phyloP scores from a whole-genome alignment of 1,284 basidiomycete genomes.

The Rhodotorula mucilaginosa region DNA sequence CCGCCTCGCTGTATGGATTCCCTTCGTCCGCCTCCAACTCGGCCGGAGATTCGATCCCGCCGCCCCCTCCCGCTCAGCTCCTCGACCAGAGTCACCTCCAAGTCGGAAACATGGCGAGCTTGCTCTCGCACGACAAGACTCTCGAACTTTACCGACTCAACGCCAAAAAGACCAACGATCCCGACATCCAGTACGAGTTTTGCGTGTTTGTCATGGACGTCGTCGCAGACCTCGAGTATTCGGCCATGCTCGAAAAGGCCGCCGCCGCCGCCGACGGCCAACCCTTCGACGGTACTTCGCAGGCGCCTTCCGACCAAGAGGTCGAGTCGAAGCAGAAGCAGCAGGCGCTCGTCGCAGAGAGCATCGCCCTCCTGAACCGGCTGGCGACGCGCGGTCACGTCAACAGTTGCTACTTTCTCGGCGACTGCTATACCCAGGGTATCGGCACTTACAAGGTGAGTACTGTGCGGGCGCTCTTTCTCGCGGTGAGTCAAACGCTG shows the following conservation, averaged over 20 bases:
- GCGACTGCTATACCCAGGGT: constrained; percentile 96
- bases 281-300: not conserved
- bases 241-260: constrained; percentile 52
- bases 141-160: constrained; percentile 95
- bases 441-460: constrained; percentile 70
- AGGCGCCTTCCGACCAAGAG: constrained; percentile 52
- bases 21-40: constrained; percentile 1
- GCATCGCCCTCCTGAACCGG: constrained; percentile 77
- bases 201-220: constrained; percentile 98
- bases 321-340: constrained; percentile 61
- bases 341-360: constrained; percentile 82
- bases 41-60: not conserved
- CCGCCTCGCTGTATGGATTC: constrained; percentile 33
- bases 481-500: not conserved
- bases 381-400: constrained; percentile 91
- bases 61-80: constrained; percentile 47
- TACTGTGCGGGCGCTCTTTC: not conserved
- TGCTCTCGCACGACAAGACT: constrained; percentile 91
- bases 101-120: constrained; percentile 85
- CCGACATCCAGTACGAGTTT: constrained; percentile 95
- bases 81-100: constrained; percentile 91
- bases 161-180: constrained; percentile 98
- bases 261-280: not conserved
- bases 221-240: constrained; percentile 35
- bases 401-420: constrained; percentile 93